These are phyloP conservation scores for Blastobotrys capitulatus DNA, from an alignment of 1,139 yeast genomes.

Conservation along the genomic window DNA sequence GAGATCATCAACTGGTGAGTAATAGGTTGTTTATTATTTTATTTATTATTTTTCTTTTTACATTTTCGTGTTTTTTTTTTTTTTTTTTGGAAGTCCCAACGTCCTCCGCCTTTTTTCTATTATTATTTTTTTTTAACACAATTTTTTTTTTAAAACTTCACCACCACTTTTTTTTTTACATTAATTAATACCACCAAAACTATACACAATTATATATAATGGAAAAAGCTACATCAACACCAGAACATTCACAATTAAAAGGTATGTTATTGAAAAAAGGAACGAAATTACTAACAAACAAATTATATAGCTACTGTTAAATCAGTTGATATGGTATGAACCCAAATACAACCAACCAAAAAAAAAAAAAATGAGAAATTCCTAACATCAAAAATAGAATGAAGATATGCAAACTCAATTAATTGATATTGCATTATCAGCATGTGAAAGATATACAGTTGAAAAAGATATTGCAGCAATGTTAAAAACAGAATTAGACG, in stretches of 20 bases:
- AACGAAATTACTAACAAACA: neutral
- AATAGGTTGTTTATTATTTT: too few species aligned
- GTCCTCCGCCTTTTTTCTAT: too few species aligned
- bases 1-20: too few species aligned
- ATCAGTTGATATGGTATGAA: constrained; percentile 42
- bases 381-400: constrained; percentile 14
- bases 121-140: too few species aligned
- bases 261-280: constrained; percentile 1
- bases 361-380: neutral
- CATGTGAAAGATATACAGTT: constrained; percentile 51
- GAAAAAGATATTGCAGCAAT: constrained; percentile 70
- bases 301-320: constrained; percentile 25
- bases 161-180: neutral
- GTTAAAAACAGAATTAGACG: constrained; percentile 70
- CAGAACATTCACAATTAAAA: constrained; percentile 2
- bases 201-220: neutral
- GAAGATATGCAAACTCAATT: constrained; percentile 23
- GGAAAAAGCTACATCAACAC: constrained; percentile 7
- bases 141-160: neutral
- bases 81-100: too few species aligned
- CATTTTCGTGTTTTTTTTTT: too few species aligned
- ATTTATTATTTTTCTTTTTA: too few species aligned
- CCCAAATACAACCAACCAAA: too few species aligned
- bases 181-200: too few species aligned
- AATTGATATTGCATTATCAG: constrained; percentile 40